A percentile compares a stretch with the other conserved stretches of the same genome.
Conservation (phyloP, 176 grass and related monocot genomes). For the Ananas comosus region DNA sequence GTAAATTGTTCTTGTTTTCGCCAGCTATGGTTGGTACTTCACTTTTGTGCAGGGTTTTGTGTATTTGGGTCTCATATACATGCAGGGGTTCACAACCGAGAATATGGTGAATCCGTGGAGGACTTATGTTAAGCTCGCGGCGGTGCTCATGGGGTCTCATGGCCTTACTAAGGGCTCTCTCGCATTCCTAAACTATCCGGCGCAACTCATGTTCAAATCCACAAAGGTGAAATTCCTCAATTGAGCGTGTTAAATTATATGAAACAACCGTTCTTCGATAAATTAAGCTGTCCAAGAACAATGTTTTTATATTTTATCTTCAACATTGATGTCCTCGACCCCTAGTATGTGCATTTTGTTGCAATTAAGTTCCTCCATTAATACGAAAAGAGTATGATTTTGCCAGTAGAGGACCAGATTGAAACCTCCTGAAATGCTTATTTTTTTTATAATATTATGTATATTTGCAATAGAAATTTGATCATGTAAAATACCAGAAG, state of each 20-base stretch:
- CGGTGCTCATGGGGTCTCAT: conserved; percentile 76
- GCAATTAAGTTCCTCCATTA: too few relatives aligned
- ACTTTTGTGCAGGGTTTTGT: conserved; percentile 90
- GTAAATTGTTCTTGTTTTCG: not conserved
- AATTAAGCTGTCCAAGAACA: not conserved
- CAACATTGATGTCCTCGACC: too few relatives aligned
- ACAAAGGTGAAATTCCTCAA: conserved; percentile 50
- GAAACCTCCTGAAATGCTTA: too few relatives aligned
- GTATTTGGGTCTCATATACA: conserved; percentile 54
- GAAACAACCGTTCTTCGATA: not conserved
- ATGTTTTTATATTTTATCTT: too few relatives aligned
- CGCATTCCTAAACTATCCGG: conserved; percentile 90
- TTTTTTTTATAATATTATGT: too few relatives aligned
- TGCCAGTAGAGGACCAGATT: too few relatives aligned
- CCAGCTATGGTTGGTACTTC: conserved; percentile 95
- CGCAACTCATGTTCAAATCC: conserved; percentile 96
- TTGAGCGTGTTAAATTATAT: not conserved
- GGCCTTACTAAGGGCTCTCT: conserved; percentile 96
- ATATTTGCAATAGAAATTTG: too few relatives aligned
- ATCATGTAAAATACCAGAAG: too few relatives aligned
- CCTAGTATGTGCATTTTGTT: too few relatives aligned
- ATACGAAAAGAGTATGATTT: too few relatives aligned
- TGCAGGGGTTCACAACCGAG: conserved; percentile 72
- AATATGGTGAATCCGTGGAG: conserved; percentile 95
- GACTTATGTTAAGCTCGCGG: conserved; percentile 68